Evolutionary conservation across 2,329 filamentous ascomycete genomes (phyloP).

Genomic region (Sporothrix pseudoabietina): DNA sequence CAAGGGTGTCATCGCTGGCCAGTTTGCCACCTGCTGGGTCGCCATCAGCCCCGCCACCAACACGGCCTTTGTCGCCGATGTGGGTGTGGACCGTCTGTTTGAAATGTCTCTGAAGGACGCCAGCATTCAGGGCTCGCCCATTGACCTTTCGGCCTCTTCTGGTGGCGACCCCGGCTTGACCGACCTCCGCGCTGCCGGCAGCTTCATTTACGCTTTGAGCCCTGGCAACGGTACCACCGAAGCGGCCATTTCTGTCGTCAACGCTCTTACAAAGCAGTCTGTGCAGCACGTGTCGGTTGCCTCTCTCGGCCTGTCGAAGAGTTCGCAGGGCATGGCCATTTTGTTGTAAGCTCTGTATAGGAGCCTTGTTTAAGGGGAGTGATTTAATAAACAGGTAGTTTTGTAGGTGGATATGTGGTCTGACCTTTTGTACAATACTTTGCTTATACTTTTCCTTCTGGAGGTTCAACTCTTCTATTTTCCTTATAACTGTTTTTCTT

Average conservation of each 20-base stretch:
- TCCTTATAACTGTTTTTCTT: too few species aligned
- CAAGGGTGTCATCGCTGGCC: constrained; percentile 50
- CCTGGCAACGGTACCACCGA: constrained; percentile 52
- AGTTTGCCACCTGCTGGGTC: constrained; percentile 62
- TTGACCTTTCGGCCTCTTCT: constrained; percentile 48
- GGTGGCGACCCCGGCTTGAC: constrained; percentile 55
- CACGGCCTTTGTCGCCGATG: constrained; percentile 62
- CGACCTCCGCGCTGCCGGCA: constrained; percentile 56
- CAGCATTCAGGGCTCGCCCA: constrained; percentile 44
- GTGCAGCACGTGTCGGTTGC: constrained; percentile 43
- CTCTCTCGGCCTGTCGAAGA: constrained; percentile 37
- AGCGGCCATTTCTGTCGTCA: constrained; percentile 45
- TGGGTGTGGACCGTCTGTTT: constrained; percentile 53
- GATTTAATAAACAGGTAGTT: too few species aligned
- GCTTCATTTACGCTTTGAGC: constrained; percentile 60
- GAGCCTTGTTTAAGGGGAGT: not conserved
- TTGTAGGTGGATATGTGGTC: too few species aligned
- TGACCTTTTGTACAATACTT: too few species aligned
- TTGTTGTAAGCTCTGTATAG: not conserved
- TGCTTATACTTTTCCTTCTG: too few species aligned
- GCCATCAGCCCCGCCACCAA: constrained; percentile 51
- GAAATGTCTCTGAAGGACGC: constrained; percentile 58
- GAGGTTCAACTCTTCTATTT: too few species aligned
- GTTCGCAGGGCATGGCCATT: constrained; percentile 42
- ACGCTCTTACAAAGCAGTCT: constrained; percentile 39